phyloP scores from a whole-genome alignment of 768 basidiomycete genomes.

The Lenzites betulinus region DNA sequence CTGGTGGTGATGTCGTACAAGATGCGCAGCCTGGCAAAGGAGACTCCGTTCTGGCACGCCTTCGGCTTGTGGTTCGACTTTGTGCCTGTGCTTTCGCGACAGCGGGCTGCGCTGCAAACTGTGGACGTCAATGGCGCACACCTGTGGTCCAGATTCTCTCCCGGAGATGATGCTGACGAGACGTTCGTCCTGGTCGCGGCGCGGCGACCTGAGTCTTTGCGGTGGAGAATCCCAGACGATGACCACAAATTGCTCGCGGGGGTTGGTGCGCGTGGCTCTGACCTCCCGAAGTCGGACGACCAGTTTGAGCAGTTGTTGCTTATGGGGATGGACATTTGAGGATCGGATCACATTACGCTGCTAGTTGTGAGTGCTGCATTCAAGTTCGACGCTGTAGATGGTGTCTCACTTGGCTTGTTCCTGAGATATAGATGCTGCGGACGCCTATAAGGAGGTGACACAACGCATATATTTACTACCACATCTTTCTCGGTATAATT shows the following conservation, averaged over 20 bases:
- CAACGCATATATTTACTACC: too few relatives aligned
- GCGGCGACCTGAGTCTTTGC: conserved; percentile 58
- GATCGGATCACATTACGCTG: too few relatives aligned
- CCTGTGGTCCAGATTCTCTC: conserved; percentile 26
- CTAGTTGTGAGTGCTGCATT: too few relatives aligned
- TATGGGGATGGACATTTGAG: conserved; percentile 34
- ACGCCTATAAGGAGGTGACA: too few relatives aligned
- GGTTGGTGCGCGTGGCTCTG: conserved; percentile 49
- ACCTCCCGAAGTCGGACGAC: conserved; percentile 56
- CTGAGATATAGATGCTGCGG: too few relatives aligned
- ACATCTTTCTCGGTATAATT: too few relatives aligned
- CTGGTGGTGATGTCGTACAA: conserved; percentile 74
- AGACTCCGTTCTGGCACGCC: conserved; percentile 74
- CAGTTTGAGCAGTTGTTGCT: conserved; percentile 69
- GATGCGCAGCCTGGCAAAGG: conserved; percentile 70
- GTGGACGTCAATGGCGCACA: background rate
- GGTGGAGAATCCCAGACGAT: conserved; percentile 52
- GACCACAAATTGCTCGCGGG: conserved; percentile 63
- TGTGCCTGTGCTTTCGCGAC: conserved; percentile 45
- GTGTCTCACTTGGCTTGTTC: too few relatives aligned
- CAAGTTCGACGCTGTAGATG: too few relatives aligned
- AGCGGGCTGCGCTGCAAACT: background rate
- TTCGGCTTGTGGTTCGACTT: conserved; percentile 81
- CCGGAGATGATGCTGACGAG: conserved; percentile 24
- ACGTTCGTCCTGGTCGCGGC: conserved; percentile 64